Evolutionary conservation across 2,329 filamentous ascomycete genomes (phyloP).

Genomic region (Cryphonectria parasitica): DNA sequence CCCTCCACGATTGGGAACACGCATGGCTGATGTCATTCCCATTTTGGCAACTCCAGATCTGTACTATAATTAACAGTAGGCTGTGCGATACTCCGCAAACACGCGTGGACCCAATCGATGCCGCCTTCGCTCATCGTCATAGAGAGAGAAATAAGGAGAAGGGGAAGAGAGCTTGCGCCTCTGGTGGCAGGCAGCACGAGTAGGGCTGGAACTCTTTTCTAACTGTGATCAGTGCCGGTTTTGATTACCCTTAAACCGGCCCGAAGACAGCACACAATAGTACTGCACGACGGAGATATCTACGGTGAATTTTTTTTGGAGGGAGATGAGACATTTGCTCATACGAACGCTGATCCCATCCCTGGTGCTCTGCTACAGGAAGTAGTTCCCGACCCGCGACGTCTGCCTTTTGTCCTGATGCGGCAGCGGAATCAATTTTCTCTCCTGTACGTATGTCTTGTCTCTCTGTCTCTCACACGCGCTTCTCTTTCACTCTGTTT

Average conservation of each 20-base stretch:
- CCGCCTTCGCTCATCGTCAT: neutral
- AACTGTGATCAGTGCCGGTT: neutral
- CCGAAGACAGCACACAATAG: constrained; percentile 16
- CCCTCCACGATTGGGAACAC: neutral
- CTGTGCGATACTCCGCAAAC: neutral
- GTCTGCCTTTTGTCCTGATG: neutral
- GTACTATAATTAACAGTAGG: neutral
- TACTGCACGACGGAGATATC: constrained; percentile 6
- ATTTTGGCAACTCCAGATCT: neutral
- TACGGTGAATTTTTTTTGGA: constrained; percentile 9
- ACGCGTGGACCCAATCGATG: neutral
- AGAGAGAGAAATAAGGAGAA: neutral
- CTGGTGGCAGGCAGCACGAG: neutral
- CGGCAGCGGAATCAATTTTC: neutral
- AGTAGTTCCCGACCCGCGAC: neutral
- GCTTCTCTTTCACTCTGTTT: neutral
- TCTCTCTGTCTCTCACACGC: neutral
- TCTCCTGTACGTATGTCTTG: neutral
- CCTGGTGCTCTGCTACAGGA: neutral
- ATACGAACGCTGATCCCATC: constrained; percentile 5
- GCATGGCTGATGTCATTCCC: neutral
- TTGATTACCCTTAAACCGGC: constrained; percentile 12
- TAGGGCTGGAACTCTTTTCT: neutral
- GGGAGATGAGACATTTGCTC: constrained; percentile 20
- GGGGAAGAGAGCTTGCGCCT: neutral